phyloP scores from a whole-genome alignment of 441 rosid genomes.

The Adansonia gregorii region DNA sequence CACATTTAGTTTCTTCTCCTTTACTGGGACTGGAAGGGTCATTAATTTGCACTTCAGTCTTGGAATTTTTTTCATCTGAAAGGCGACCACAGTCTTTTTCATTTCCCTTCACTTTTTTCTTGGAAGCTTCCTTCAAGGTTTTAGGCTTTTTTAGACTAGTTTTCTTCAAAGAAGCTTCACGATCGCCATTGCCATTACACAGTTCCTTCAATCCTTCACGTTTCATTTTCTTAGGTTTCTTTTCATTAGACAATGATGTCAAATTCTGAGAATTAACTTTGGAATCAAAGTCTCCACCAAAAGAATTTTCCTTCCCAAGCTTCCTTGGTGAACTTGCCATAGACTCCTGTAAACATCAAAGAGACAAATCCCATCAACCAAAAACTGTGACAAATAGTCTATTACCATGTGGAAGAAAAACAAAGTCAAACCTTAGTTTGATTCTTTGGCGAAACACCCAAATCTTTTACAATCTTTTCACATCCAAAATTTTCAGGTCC shows the following conservation, averaged over 20 bases:
- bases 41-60: conserved; percentile 13
- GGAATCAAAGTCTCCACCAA: conserved; percentile 38
- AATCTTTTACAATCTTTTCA: conserved; percentile 35
- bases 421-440: conserved; percentile 42
- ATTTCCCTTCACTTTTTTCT: conserved; percentile 20
- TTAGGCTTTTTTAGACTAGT: conserved; percentile 29
- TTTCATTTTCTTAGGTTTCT: conserved; percentile 45
- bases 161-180: conserved; percentile 29
- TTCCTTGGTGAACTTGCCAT: conserved; percentile 41
- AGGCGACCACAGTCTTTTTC: background rate
- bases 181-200: conserved; percentile 31
- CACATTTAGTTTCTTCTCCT: background rate
- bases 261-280: conserved; percentile 29
- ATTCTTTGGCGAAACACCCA: conserved; percentile 36
- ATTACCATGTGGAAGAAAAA: background rate
- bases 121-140: conserved; percentile 27
- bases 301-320: conserved; percentile 63
- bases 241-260: conserved; percentile 27
- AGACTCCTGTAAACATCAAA: conserved; percentile 38
- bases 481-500: conserved; percentile 44
- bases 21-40: background rate
- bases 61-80: conserved; percentile 16
- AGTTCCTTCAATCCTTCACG: conserved; percentile 47
- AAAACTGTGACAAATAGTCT: conserved; percentile 7
- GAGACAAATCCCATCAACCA: conserved; percentile 6